Percentiles rank a stretch among this genome's conserved stretches.
Evolutionary conservation across 2,329 filamentous ascomycete genomes (phyloP).

Genomic region (Anthostomella pinea): DNA sequence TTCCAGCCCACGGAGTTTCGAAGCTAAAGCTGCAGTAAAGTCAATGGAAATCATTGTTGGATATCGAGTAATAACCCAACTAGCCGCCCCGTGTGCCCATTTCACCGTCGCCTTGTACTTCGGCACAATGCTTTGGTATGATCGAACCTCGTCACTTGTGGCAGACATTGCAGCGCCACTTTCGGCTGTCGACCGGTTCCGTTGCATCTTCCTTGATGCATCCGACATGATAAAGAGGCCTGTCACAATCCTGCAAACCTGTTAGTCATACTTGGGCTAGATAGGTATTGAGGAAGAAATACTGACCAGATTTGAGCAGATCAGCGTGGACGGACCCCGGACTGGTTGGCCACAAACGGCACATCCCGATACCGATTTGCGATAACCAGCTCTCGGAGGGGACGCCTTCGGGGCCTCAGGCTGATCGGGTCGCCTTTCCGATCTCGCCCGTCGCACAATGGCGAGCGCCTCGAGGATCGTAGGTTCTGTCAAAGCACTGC

Average conservation of each 20-base stretch:
- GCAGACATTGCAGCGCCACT: slow-evolving; percentile 47
- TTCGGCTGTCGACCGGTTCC: slow-evolving; percentile 34
- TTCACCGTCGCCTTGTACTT: too few relatives aligned
- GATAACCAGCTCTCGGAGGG: slow-evolving; percentile 32
- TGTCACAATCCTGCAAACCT: slow-evolving; percentile 26
- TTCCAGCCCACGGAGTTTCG: too few relatives aligned
- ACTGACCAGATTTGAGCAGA: slow-evolving; percentile 51
- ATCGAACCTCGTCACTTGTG: slow-evolving; percentile 12
- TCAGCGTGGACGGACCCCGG: slow-evolving; percentile 44
- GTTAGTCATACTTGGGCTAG: slow-evolving; percentile 13
- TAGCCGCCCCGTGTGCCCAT: too few relatives aligned
- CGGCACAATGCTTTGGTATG: too few relatives aligned
- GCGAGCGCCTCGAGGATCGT: slow-evolving; percentile 42
- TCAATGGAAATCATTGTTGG: too few relatives aligned
- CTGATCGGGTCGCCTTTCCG: slow-evolving; percentile 26
- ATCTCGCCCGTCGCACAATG: slow-evolving; percentile 42
- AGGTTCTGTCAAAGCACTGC: slow-evolving; percentile 44
- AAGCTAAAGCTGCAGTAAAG: too few relatives aligned
- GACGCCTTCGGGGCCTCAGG: slow-evolving; percentile 19
- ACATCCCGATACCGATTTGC: slow-evolving; percentile 45
- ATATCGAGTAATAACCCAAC: too few relatives aligned
- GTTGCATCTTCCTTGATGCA: slow-evolving; percentile 41
- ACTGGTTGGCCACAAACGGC: slow-evolving; percentile 47
- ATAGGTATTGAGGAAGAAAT: not conserved
- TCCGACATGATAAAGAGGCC: slow-evolving; percentile 48